These are phyloP conservation scores for Suillus hirtellus DNA, from an alignment of 768 basidiomycete genomes.

Conservation along the genomic window DNA sequence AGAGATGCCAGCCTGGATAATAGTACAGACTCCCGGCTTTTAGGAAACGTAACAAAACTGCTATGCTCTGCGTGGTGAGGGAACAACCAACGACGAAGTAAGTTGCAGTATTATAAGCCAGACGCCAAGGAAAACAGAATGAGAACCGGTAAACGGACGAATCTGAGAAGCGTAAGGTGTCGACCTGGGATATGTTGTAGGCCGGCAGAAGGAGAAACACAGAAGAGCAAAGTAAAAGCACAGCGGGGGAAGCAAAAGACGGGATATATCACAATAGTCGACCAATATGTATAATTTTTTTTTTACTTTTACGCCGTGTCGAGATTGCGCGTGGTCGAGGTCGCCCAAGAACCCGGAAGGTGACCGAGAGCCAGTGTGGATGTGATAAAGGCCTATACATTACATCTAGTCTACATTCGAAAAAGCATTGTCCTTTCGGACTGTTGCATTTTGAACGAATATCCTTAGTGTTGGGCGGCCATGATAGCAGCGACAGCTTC, in stretches of 20 bases:
- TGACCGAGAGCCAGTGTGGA: constrained; percentile 18
- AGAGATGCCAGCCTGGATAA: constrained; percentile 13
- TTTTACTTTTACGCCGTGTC: constrained; percentile 30
- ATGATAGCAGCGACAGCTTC: constrained; percentile 1
- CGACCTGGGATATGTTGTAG: constrained; percentile 38
- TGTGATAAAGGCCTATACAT: background rate
- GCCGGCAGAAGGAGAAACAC: constrained; percentile 15
- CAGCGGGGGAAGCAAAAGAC: constrained; percentile 13
- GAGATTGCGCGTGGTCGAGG: constrained; percentile 2
- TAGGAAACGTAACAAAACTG: constrained; percentile 4
- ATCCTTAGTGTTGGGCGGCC: constrained; percentile 3
- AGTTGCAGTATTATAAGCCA: constrained; percentile 4
- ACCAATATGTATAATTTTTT: constrained; percentile 38
- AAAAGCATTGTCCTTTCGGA: background rate
- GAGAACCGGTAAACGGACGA: constrained; percentile 5
- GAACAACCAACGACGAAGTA: background rate
- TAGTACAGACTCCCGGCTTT: constrained; percentile 15
- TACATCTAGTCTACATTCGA: constrained; percentile 10
- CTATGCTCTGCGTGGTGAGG: constrained; percentile 3
- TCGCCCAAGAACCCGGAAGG: constrained; percentile 9
- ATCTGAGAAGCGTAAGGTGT: constrained; percentile 7
- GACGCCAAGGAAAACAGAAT: constrained; percentile 6
- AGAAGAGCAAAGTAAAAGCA: constrained; percentile 16
- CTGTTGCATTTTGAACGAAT: background rate
- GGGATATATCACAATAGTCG: constrained; percentile 23